Evolutionary conservation across 805 yeast species (phyloP).

Genomic region (Schwanniomyces sp.): DNA sequence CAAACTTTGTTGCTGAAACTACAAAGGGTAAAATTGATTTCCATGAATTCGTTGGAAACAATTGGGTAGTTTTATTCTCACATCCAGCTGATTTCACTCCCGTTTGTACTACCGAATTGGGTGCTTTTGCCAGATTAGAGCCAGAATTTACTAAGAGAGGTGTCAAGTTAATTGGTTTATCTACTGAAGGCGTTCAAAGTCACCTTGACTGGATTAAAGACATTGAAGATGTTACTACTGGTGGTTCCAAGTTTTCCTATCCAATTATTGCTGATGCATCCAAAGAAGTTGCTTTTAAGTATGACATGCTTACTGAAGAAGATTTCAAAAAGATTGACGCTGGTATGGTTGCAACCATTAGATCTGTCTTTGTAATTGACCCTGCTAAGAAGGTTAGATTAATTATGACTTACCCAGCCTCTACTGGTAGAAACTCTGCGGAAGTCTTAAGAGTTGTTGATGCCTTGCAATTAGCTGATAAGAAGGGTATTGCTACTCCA

Average conservation of each 20-base stretch:
- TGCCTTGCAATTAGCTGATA: conserved; percentile 65
- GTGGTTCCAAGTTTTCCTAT: conserved; percentile 54
- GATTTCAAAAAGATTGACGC: conserved; percentile 61
- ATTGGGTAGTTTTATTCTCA: conserved; percentile 68
- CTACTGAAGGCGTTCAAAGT: conserved; percentile 61
- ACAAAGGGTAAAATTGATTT: conserved; percentile 63
- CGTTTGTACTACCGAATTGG: conserved; percentile 76
- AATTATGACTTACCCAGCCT: conserved; percentile 67
- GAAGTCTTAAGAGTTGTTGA: conserved; percentile 71
- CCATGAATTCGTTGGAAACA: conserved; percentile 60
- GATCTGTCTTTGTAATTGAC: conserved; percentile 73
- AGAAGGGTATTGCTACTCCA: conserved; percentile 65
- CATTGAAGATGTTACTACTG: conserved; percentile 60
- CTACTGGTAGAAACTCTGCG: conserved; percentile 75
- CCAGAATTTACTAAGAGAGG: conserved; percentile 67
- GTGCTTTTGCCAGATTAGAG: conserved; percentile 70
- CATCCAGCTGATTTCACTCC: conserved; percentile 83
- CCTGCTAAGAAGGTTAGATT: conserved; percentile 63
- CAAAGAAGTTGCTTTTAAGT: conserved; percentile 59
- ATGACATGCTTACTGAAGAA: conserved; percentile 69
- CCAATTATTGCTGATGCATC: conserved; percentile 70
- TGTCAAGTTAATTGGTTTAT: conserved; percentile 66
- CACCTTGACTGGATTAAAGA: conserved; percentile 72
- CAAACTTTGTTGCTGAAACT: conserved; percentile 64
- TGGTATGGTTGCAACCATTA: conserved; percentile 65